phyloP scores from a whole-genome alignment of 495 filamentous ascomycete genomes.

The Penicillium psychrofluorescens region DNA sequence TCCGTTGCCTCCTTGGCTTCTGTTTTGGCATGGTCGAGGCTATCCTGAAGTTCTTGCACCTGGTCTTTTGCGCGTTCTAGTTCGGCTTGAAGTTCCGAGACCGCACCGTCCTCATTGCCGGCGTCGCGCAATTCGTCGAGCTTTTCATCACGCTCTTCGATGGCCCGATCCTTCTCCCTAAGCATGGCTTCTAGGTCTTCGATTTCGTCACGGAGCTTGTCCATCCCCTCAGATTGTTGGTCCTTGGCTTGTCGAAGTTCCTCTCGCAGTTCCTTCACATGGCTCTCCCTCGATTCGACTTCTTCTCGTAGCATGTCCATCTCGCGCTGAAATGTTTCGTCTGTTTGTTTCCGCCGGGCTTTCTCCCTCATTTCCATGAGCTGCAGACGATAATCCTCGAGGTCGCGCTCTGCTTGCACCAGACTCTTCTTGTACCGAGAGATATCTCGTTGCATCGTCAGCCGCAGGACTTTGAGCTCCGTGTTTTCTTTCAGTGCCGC shows the following conservation, averaged over 20 bases:
- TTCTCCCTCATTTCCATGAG: slow-evolving; percentile 73
- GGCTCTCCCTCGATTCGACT: slow-evolving; percentile 47
- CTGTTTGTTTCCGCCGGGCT: slow-evolving; percentile 63
- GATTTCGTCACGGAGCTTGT: slow-evolving; percentile 60
- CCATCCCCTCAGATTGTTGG: slow-evolving; percentile 44
- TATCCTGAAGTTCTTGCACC: slow-evolving; percentile 55
- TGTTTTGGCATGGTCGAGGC: slow-evolving; percentile 42
- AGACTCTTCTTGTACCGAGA: slow-evolving; percentile 75
- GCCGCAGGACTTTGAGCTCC: slow-evolving; percentile 83
- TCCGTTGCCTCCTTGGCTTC: slow-evolving; percentile 52
- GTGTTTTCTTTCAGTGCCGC: slow-evolving; percentile 87
- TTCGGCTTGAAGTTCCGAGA: slow-evolving; percentile 44
- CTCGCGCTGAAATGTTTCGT: slow-evolving; percentile 55
- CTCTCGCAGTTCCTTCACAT: slow-evolving; percentile 40
- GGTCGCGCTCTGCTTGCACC: slow-evolving; percentile 66
- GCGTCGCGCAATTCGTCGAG: slow-evolving; percentile 52
- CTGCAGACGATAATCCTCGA: slow-evolving; percentile 71
- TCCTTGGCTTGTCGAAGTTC: slow-evolving; percentile 38
- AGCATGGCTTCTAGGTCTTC: slow-evolving; percentile 60
- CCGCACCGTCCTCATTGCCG: slow-evolving; percentile 43
- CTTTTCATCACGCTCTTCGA: slow-evolving; percentile 61
- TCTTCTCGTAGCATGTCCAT: slow-evolving; percentile 54
- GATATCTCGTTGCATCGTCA: slow-evolving; percentile 82
- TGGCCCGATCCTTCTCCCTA: slow-evolving; percentile 55
- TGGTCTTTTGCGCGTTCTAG: slow-evolving; percentile 49